These are phyloP conservation scores for Pleurotus citrinopileatus DNA, from an alignment of 768 basidiomycete genomes.

Conservation along the genomic window DNA sequence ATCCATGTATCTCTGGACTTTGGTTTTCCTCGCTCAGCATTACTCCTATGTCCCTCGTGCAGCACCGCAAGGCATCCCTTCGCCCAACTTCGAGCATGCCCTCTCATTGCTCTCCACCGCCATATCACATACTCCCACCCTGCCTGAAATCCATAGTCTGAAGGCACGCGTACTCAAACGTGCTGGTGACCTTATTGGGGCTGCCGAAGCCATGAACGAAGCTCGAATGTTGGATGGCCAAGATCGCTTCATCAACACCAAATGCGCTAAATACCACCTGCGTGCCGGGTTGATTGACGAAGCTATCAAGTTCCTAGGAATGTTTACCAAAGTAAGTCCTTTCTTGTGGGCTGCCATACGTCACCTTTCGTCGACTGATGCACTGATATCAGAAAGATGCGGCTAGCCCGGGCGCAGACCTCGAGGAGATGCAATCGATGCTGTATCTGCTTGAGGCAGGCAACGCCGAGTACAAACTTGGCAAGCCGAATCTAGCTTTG, in stretches of 20 bases:
- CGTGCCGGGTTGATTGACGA: constrained; percentile 78
- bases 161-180: constrained; percentile 86
- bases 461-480: constrained; percentile 60
- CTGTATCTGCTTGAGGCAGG: constrained; percentile 85
- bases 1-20: constrained; percentile 87
- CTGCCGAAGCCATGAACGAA: constrained; percentile 73
- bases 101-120: constrained; percentile 64
- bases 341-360: not conserved
- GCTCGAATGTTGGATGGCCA: constrained; percentile 88
- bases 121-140: constrained; percentile 83
- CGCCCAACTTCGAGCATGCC: constrained; percentile 33
- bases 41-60: constrained; percentile 62
- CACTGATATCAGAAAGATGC: constrained; percentile 75
- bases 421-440: constrained; percentile 95
- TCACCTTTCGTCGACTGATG: not conserved
- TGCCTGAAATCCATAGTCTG: constrained; percentile 85
- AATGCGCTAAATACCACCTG: constrained; percentile 87
- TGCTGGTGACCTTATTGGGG: constrained; percentile 74
- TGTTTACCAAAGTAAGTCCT: constrained; percentile 84
- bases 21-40: constrained; percentile 94
- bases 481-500: constrained; percentile 73
- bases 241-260: constrained; percentile 93
- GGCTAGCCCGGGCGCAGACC: constrained; percentile 65
- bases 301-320: constrained; percentile 68
- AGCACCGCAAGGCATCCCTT: not conserved